Evolutionary conservation across 495 filamentous ascomycete genomes (phyloP).

Genomic region (Xylaria acuta): DNA sequence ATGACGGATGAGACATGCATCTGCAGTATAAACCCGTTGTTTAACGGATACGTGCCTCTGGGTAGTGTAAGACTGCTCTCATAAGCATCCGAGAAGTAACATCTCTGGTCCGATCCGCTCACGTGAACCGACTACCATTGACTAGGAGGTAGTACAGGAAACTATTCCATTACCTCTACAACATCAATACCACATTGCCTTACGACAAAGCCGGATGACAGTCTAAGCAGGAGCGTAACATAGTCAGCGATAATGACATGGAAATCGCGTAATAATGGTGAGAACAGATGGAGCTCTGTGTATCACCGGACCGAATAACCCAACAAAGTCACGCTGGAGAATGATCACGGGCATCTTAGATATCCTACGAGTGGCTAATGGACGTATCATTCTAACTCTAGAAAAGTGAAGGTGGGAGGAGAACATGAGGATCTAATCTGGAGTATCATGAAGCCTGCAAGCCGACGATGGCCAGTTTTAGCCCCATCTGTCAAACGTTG

Average conservation of each 20-base stretch:
- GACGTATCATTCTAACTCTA: neutral
- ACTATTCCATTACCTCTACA: too few relatives aligned
- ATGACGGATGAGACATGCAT: neutral
- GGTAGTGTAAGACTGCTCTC: neutral
- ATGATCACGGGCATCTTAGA: neutral
- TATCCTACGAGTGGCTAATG: neutral
- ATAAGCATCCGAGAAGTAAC: neutral
- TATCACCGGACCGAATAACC: neutral
- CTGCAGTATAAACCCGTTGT: neutral
- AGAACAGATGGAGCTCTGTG: neutral
- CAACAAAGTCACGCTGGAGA: neutral
- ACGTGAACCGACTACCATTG: neutral
- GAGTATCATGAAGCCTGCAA: neutral
- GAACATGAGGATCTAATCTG: neutral
- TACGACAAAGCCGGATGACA: too few relatives aligned
- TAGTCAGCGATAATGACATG: neutral
- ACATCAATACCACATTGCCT: too few relatives aligned
- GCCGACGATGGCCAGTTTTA: constrained; percentile 6
- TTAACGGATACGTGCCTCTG: neutral
- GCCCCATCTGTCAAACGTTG: neutral
- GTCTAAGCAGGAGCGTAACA: neutral
- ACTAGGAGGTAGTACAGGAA: neutral
- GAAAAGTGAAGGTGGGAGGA: neutral
- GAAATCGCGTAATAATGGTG: neutral
- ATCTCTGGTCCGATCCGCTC: neutral